Conservation (phyloP, 192 early-diverging fungal species). For the Radiomyces spectabilis region DNA sequence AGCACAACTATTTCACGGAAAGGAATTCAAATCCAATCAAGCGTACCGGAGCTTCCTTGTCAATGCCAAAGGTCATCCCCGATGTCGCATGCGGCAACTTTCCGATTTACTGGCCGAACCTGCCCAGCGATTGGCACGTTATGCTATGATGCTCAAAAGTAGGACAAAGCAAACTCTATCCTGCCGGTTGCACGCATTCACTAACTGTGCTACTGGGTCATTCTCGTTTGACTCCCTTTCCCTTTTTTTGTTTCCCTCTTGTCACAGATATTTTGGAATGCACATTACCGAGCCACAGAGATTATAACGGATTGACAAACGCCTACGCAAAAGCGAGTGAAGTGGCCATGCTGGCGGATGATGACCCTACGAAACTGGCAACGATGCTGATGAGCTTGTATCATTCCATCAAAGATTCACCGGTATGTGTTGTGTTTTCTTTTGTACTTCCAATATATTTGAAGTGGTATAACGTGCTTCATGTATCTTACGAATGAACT, state of each 20-base stretch:
- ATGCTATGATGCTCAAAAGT: not conserved
- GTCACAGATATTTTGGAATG: not conserved
- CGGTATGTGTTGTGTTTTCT: too few species aligned
- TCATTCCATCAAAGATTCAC: slow-evolving; percentile 22
- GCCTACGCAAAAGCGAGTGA: slow-evolving; percentile 2
- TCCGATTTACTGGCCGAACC: slow-evolving; percentile 29
- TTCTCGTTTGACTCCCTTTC: not conserved
- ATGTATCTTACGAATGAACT: too few species aligned
- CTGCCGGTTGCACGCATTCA: too few species aligned
- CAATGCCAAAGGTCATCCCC: slow-evolving; percentile 45
- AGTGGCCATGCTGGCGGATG: slow-evolving; percentile 32
- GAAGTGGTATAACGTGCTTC: too few species aligned
- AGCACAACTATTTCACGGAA: slow-evolving; percentile 22
- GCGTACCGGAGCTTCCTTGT: slow-evolving; percentile 41
- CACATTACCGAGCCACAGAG: not conserved
- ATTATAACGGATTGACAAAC: not conserved
- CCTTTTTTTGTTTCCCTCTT: not conserved
- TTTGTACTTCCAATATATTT: too few species aligned
- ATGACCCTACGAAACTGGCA: slow-evolving; percentile 21
- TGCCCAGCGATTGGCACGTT: slow-evolving; percentile 27
- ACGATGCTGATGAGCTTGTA: slow-evolving; percentile 26
- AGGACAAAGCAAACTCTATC: not conserved
- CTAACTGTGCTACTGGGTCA: not conserved
- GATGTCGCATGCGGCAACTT: slow-evolving; percentile 44
- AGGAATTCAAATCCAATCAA: slow-evolving; percentile 45